Base-by-base conservation (phyloP, 305 asterid species). In the Fraxinus nigra region DNA sequence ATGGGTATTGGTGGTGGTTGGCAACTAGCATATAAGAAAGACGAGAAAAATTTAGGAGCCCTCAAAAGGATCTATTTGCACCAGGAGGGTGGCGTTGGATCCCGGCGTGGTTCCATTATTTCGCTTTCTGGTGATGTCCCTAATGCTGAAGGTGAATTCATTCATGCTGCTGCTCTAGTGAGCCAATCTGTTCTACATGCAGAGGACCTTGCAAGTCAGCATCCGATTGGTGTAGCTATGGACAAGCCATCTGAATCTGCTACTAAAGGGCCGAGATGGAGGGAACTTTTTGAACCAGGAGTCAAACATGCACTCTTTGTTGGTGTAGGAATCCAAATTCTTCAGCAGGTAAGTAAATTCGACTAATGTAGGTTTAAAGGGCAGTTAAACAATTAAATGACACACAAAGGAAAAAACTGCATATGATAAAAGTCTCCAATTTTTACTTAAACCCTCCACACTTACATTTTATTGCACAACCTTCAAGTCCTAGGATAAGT, bases 1-100 rank as follows among this genome's bases (percentile, higher is more conserved):
- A 84, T 93, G 89, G 99, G 98, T 13, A 94, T 96, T 7, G 98
- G 99, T 6, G 95, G 98, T 7, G 99, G 99, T 35, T 96, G 99
- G 99, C 97, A 94, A 85, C 86, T 96, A 75, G 99, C 99, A 0
- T 96, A 92, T 40, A 91, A 86, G 69, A 95, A 92, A 63, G 99
- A 96, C 20, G 94, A 92, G 76, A 89, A 88, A 32, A 88, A 78
- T 59, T 59, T 10, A 5, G 90, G 93, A 26, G 92, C 92, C 13
- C 89, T 95, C 28, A 93, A 90, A 89, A 93, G 95, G 88, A 96
- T 96, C 67, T 94, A 87, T 85, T 84, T 96, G 76, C 98, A 91
- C 83, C 98, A 94, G 82, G 98, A 94, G 82, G 89, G 92, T 35
- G 90, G 88, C 38, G 78, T 88, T 1, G 94, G 88, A 72, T 91